Base-by-base conservation (phyloP, 176 grass and related monocot species). In the Microstegium vimineum region DNA sequence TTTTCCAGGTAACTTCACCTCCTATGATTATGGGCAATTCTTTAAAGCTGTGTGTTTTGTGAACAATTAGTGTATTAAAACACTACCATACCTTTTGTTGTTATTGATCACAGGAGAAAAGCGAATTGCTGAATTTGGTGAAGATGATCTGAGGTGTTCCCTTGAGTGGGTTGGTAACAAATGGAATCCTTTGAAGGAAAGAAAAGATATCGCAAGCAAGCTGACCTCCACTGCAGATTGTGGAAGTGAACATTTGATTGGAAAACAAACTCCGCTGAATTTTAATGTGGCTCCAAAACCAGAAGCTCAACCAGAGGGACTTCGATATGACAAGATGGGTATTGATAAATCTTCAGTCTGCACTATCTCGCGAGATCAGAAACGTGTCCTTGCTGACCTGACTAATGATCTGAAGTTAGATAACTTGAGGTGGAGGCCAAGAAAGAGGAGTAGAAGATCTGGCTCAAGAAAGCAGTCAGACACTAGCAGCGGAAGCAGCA, bases 1-100 rank as follows among this genome's bases (percentile, higher is more conserved):
- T 81, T 98, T 98, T 72, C 95, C 92, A 90, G 95, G 95, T 98
- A 91, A 81, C 82, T 66, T 57, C 31, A 76, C 45, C 69, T 41
- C 31, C 5, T 33, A 31, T 66, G 52, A 63, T 22, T 47, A 40
- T 47, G 4, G n/a, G 30, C 47, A 32, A 10, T 66, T 20, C 8
- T 47, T 79, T 18, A 16, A 43, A 51, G 28, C 8, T 76, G 37
- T 7, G 26, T 1, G 49, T 54, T 33, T 6, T 9, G 2, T 7
- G 67, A 2, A 8, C 41, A 15, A 15, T 6, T 54, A 69, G 2
- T 28, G 52, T 23, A 23, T 80, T 67, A n/a, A 28, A 89, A 8
- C 38, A 25, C 5, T 10, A 51, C 62, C 57, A 73, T 69, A 71
- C 10, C 6, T 81, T 22, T 81, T 62, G 62, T 20, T 8, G 28